Evolutionary conservation across 192 early-diverging fungal genomes (phyloP), one percentile per base, ranked within the genome.

Genomic region (Coemansia pectinata): DNA sequence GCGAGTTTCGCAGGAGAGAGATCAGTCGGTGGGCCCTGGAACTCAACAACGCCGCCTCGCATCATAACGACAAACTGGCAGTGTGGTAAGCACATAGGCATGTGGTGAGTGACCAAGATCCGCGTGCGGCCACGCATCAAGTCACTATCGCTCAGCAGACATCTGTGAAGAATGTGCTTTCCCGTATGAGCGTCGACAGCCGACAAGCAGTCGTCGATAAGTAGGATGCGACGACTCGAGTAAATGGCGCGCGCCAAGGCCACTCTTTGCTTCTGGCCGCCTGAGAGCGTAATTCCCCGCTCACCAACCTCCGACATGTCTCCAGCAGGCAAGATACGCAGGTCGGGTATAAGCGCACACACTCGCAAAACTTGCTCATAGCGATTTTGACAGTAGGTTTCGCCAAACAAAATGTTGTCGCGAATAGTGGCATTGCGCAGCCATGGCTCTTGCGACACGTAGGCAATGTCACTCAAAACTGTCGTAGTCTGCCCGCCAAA

Each of bases 121-220:
- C 90, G 63, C 0, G 97, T 98, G 14, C 94, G 85, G 21, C 86
- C 80, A 6, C 62, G 61, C 85, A 97, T 82, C 48, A 95, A 85
- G 17, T 4, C 21, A 8, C 38, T 42, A 23, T 44, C 58, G 38
- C 85, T 86, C 23, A 85, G 84, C 65, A 98, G 63, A 57, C 92
- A 94, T 33, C 91, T 66, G 21, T 93, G 85, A 67, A 92, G 89
- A 34, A 99, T 78, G 64, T 93, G 91, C 40, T 88, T 87, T 9
- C 92, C 95, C 1, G 95, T 98, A 34, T 95, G 95, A 5, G 94
- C 89, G 72, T 99, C 97, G 0, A 98, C 96, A 23, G 96, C 97
- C 33, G 92, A 92, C 47, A 97, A 81, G 68, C 91, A 92, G 71
- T 95, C 95, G 72, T 97, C 95, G 62, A 95, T 72, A 9, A 96